These are phyloP conservation scores for Bolboschoenus planiculmis DNA, from an alignment of 176 grass and related monocot species.

Conservation along the genomic window DNA sequence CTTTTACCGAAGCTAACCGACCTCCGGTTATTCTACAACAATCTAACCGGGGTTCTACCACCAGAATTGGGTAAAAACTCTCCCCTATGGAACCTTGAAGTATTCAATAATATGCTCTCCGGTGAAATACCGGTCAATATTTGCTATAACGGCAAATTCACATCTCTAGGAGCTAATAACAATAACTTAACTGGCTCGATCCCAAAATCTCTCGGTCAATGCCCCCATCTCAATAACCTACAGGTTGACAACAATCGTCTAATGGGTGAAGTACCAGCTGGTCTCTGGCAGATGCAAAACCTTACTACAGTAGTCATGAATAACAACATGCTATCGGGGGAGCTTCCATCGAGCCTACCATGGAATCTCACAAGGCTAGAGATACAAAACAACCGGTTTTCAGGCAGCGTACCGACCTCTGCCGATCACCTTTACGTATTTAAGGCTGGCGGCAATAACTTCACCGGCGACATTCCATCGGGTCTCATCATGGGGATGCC, in stretches of 20 bases:
- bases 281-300: constrained; percentile 33
- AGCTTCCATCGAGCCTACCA: constrained; percentile 30
- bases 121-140: constrained; percentile 49
- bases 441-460: constrained; percentile 38
- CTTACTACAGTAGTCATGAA: constrained; percentile 4
- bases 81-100: constrained; percentile 16
- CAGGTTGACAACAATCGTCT: constrained; percentile 34
- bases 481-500: constrained; percentile 31
- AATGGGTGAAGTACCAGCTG: constrained; percentile 44
- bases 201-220: constrained; percentile 47
- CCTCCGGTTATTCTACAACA: constrained; percentile 30
- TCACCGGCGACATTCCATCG: constrained; percentile 42
- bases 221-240: constrained; percentile 24
- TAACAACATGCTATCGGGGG: constrained; percentile 44
- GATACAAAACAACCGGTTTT: constrained; percentile 44
- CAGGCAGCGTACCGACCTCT: constrained; percentile 33
- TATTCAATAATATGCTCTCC: constrained; percentile 33
- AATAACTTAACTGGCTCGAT: constrained; percentile 60
- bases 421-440: constrained; percentile 16
- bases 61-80: constrained; percentile 50
- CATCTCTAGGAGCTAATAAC: not conserved
- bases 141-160: constrained; percentile 26
- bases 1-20: constrained; percentile 16
- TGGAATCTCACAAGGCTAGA: constrained; percentile 18
- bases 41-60: constrained; percentile 48